Percentiles rank a stretch among this genome's conserved stretches.
Evolutionary conservation across 2,329 filamentous ascomycete species (phyloP).

Genomic region (Penicillium capsulatum): DNA sequence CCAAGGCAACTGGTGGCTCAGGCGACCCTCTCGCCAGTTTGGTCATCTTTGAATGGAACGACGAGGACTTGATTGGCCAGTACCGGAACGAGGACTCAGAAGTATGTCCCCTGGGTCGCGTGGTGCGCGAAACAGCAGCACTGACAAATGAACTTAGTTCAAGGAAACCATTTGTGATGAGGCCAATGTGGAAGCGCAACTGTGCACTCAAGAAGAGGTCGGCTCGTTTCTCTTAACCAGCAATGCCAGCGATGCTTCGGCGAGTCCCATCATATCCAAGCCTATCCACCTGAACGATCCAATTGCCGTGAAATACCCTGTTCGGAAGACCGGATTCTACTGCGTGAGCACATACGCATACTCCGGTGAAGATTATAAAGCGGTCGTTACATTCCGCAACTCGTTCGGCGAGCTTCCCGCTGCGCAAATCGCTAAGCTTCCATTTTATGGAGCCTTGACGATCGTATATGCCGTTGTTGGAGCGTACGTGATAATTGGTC

Average conservation of each 20-base stretch:
- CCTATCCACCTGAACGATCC: slow-evolving; percentile 78
- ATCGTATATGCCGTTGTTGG: slow-evolving; percentile 88
- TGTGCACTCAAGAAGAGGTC: slow-evolving; percentile 72
- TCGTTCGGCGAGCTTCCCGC: slow-evolving; percentile 93
- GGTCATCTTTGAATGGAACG: slow-evolving; percentile 91
- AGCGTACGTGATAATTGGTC: slow-evolving; percentile 47
- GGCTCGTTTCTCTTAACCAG: slow-evolving; percentile 78
- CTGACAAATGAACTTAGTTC: slow-evolving; percentile 41
- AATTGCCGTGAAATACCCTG: slow-evolving; percentile 68
- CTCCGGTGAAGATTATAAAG: slow-evolving; percentile 65
- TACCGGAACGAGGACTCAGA: slow-evolving; percentile 53
- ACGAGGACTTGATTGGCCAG: slow-evolving; percentile 73
- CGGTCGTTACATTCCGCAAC: slow-evolving; percentile 87
- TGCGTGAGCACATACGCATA: slow-evolving; percentile 78
- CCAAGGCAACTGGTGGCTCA: slow-evolving; percentile 56
- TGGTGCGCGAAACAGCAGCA: neutral
- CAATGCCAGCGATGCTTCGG: slow-evolving; percentile 68
- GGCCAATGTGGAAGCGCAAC: slow-evolving; percentile 61
- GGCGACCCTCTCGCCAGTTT: slow-evolving; percentile 74
- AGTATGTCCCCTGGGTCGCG: slow-evolving; percentile 40
- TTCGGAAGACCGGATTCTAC: slow-evolving; percentile 92
- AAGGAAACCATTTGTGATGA: slow-evolving; percentile 73
- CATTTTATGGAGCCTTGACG: slow-evolving; percentile 92
- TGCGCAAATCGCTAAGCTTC: slow-evolving; percentile 92
- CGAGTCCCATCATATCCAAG: slow-evolving; percentile 69